Percentiles rank a stretch among this genome's conserved stretches.
Conservation (phyloP, 1,284 basidiomycete genomes). For the Ustilago bromivora region DNA sequence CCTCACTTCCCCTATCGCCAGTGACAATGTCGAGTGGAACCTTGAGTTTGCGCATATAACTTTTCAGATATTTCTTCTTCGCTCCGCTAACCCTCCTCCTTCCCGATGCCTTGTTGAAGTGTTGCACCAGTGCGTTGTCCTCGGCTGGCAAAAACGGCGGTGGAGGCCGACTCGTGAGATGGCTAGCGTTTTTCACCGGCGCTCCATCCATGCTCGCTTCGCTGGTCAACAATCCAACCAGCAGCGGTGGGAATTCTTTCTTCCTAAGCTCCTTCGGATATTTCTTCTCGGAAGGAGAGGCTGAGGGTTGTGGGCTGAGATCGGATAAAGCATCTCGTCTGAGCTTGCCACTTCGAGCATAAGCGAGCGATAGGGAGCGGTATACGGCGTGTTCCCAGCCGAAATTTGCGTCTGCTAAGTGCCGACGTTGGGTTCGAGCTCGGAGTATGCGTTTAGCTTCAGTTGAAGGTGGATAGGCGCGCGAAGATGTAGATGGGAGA, state of each 20-base stretch:
- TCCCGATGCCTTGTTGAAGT: constrained; percentile 16
- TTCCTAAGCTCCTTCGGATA: constrained; percentile 3
- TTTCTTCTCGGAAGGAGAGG: not conserved
- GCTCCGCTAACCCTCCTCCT: constrained; percentile 28
- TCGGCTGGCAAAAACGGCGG: constrained; percentile 30
- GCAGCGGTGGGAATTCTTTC: constrained; percentile 8
- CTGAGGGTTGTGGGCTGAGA: constrained; percentile 15
- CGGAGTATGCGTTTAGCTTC: constrained; percentile 10
- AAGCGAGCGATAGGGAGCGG: constrained; percentile 34
- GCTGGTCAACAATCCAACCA: constrained; percentile 20
- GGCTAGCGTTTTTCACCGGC: constrained; percentile 10
- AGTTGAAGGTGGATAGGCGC: constrained; percentile 6
- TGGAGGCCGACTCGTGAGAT: constrained; percentile 24
- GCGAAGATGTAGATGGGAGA: not conserved
- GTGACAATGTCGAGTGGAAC: constrained; percentile 25
- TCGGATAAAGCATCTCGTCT: constrained; percentile 32
- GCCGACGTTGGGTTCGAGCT: constrained; percentile 33
- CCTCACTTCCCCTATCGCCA: not conserved
- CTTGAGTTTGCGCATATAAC: constrained; percentile 29
- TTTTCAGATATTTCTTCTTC: constrained; percentile 1
- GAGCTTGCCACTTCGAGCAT: constrained; percentile 35
- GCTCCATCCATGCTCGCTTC: constrained; percentile 29
- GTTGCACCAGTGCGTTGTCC: constrained; percentile 32
- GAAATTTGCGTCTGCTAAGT: constrained; percentile 42
- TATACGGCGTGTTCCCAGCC: constrained; percentile 44